Evolutionary conservation across 139 green algal species (phyloP), one percentile per base, ranked within the genome.

Genomic region (Tetraselmis striata): DNA sequence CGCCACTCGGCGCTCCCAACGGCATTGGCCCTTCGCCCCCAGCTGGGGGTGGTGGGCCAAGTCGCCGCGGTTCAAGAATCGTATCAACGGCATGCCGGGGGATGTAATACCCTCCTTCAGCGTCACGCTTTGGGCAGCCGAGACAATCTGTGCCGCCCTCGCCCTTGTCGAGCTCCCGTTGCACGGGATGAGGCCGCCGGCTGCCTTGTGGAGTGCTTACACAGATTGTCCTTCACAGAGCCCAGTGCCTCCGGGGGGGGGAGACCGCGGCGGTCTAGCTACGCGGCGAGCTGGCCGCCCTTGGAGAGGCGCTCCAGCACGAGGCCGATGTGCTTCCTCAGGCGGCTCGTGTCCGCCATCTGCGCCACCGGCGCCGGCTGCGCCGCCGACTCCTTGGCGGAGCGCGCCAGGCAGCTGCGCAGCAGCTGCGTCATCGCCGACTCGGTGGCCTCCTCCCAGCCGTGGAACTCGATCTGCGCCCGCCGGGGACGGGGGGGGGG

Each of bases 291-390:
- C 11, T 18, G 45, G 45, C 45, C 45, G 67, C 90, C 90, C 27
- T 84, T 82, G 1, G 85, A 81, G 78, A 93, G 80, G 32, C 90
- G 82, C 85, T 94, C 90, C 80, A 91, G 77, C 78, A 94, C 89
- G 32, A 92, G 81, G 0, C 81, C 80, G n/a, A 94, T 59, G 82
- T 91, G 87, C 84, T 92, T 92, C 80, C 88, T 89, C 1, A 94
- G 86, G 59, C 86, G 83, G 30, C 31, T 28, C n/a, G 90, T 94
- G 79, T 92, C 87, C 45, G 84, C 83, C 23, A 87, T 79, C 1
- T 81, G 58, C 0, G 80, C 76, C 28, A 92, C 82, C 11, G 84
- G 80, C 0, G 84, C 78, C 29, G 90, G 59, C 25, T 80, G 32
- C 23, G 88, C 87, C 29, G 83, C 85, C 24, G 87, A 78, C 77